Evolutionary conservation across 805 yeast genomes (phyloP).

Genomic region (Candida nemodendra): DNA sequence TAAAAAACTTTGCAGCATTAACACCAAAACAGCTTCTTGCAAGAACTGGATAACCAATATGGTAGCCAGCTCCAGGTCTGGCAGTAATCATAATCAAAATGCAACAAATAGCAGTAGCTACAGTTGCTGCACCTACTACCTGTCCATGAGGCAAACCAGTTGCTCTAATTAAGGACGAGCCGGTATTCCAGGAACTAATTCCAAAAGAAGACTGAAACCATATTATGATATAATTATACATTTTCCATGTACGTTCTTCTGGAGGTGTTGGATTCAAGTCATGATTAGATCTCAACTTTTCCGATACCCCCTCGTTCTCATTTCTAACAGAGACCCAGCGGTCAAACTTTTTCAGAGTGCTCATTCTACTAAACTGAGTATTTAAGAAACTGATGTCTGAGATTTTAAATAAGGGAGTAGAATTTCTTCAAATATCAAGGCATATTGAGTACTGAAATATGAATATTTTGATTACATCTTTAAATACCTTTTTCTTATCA

Average conservation of each 20-base stretch:
- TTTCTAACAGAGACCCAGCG: slow-evolving; percentile 17
- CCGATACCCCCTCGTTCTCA: slow-evolving; percentile 25
- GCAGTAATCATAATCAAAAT: slow-evolving; percentile 19
- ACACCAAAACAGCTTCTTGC: slow-evolving; percentile 39
- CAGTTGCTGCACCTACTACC: slow-evolving; percentile 17
- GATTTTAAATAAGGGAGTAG: no score
- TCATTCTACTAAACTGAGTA: no score
- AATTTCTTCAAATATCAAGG: no score
- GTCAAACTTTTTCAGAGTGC: slow-evolving; percentile 29
- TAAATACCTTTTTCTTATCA: no score
- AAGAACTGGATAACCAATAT: slow-evolving; percentile 38
- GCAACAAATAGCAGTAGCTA: slow-evolving; percentile 14
- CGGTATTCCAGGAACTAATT: slow-evolving; percentile 32
- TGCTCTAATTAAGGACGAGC: slow-evolving; percentile 26
- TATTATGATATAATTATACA: slow-evolving; percentile 23
- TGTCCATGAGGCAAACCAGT: slow-evolving; percentile 22
- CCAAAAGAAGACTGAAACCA: slow-evolving; percentile 28
- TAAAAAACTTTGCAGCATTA: slow-evolving; percentile 33
- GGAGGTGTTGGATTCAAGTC: slow-evolving; percentile 40
- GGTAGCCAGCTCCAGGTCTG: slow-evolving; percentile 26
- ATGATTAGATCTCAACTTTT: slow-evolving; percentile 30
- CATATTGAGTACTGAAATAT: no score
- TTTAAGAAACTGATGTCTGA: no score
- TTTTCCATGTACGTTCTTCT: slow-evolving; percentile 37
- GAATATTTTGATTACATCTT: no score